Base-by-base conservation (phyloP, 257 asterid species). In the Cordia subcordata region DNA sequence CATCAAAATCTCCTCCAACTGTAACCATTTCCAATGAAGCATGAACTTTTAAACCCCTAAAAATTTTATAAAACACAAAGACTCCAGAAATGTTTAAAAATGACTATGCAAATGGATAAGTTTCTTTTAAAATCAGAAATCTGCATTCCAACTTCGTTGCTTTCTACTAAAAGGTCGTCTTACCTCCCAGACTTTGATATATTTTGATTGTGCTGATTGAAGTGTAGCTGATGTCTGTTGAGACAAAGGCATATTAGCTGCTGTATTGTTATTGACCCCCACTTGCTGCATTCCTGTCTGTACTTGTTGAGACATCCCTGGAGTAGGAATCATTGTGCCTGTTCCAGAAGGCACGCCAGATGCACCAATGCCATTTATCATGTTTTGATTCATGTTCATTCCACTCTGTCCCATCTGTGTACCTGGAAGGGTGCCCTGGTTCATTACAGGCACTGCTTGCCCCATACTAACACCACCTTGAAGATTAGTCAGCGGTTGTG, bases 161-260 rank as follows among this genome's bases (percentile, higher is more conserved):
- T 51, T 51, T 40, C 57, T 22, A 51, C 50, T 13, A 66, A 27
- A 51, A 46, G 33, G 40, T 51, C 23, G 53, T 19, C 58, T 66
- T 86, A 92, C 98, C 98, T 92, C 98, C 98, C 98, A 92, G 74
- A 88, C 85, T 82, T 79, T 79, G 38, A 88, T 77, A 52, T 82
- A 92, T 68, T 81, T 81, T 49, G 95, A 84, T 50, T 84, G 95
- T 49, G 95, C 79, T 35, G 96, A 51, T 69, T 77, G 92, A 60
- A 83, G 57, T 46, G 80, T 62, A 74, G 71, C 76, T 49, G 91
- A 67, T 22, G 95, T 66, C 76, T 79, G 96, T 82, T 85, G 96
- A 49, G 85, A 65, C 58, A 82, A 53, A 65, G 96, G 69, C 77
- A 79, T 85, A 79, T 82, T 82, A 66, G 75, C 66, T 67, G 87